Evolutionary conservation across 495 filamentous ascomycete genomes (phyloP).

Genomic region (Sordaria brevicollis): DNA sequence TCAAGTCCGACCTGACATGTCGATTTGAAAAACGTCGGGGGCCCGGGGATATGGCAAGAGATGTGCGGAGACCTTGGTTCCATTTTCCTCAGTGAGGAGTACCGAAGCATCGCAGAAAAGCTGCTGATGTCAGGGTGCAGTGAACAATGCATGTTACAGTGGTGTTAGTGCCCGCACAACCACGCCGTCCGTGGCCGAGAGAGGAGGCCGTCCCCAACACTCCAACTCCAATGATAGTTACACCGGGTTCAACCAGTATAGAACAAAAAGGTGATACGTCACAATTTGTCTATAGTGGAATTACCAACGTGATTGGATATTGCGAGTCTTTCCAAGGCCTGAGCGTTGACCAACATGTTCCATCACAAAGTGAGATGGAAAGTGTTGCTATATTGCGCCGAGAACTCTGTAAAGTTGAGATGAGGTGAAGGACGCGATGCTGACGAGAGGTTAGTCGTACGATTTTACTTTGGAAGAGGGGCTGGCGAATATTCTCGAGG

Average conservation of each 20-base stretch:
- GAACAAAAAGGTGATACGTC: neutral
- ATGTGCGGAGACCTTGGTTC: neutral
- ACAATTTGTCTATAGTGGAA: neutral
- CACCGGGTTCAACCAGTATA: neutral
- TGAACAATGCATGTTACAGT: neutral
- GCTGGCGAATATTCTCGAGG: neutral
- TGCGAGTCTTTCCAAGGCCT: neutral
- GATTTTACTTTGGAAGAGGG: neutral
- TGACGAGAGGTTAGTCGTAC: neutral
- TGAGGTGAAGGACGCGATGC: conserved; percentile 5
- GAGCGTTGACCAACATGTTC: neutral
- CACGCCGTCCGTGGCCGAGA: neutral
- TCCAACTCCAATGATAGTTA: neutral
- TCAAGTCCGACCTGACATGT: neutral
- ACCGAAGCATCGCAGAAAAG: too few species aligned
- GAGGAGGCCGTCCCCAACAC: neutral
- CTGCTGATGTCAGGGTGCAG: neutral
- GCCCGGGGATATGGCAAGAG: neutral
- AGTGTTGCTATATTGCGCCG: neutral
- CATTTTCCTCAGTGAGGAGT: neutral
- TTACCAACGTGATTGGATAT: neutral
- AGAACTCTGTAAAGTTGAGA: neutral
- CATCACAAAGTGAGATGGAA: neutral
- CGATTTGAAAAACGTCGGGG: neutral
- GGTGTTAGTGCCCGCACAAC: neutral